phyloP scores from a whole-genome alignment of 768 basidiomycete species.

The Dictyophora rubrovolvata region DNA sequence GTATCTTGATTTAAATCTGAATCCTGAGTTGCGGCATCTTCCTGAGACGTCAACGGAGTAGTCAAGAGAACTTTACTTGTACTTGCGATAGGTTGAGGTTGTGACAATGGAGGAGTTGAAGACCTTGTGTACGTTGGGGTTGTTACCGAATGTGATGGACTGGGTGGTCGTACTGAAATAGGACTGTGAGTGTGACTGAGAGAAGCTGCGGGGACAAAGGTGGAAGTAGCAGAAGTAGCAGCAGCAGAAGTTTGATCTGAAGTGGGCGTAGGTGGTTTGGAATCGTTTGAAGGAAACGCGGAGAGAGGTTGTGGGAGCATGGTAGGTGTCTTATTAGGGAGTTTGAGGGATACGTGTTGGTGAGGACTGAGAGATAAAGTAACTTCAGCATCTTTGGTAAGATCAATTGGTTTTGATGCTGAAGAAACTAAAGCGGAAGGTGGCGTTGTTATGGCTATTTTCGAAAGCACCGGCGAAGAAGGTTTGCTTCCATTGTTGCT shows the following conservation, averaged over 20 bases:
- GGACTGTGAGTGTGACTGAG: neutral
- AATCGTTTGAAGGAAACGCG: neutral
- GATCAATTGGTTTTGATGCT: neutral
- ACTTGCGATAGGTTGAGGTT: conserved; percentile 1
- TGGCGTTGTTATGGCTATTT: neutral
- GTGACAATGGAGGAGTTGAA: conserved; percentile 12
- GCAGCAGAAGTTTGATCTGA: neutral
- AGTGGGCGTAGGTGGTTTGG: neutral
- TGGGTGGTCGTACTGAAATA: neutral
- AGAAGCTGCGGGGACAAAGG: neutral
- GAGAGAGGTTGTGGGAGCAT: neutral
- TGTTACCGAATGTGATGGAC: neutral
- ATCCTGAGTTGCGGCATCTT: neutral
- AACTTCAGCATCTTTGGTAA: neutral
- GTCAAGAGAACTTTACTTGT: neutral
- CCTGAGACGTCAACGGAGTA: neutral
- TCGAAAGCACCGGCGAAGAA: conserved; percentile 18
- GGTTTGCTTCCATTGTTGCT: conserved; percentile 4
- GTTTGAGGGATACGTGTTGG: neutral
- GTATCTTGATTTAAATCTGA: neutral
- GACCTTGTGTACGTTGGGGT: neutral
- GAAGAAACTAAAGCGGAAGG: conserved; percentile 17
- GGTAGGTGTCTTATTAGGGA: neutral
- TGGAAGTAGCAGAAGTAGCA: neutral
- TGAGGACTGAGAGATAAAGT: neutral